Percentiles rank a stretch among this genome's conserved stretches.
Conservation (phyloP, 352 stramenopile species). For the Pythium oligandrum region DNA sequence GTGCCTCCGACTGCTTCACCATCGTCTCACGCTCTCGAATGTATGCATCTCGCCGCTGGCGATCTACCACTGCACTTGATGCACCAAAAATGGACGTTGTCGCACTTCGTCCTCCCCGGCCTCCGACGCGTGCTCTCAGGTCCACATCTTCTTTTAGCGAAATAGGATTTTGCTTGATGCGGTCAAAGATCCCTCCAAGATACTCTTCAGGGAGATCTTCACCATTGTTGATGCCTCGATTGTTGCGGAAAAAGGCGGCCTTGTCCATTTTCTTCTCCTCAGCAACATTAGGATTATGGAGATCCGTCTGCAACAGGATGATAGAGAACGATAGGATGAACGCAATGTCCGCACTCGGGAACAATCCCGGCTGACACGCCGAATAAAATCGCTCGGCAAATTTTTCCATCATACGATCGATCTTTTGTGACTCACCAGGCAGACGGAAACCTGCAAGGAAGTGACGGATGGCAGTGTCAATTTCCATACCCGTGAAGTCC, state of each 20-base stretch:
- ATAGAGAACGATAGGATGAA: conserved; percentile 98
- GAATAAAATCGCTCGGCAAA: conserved; percentile 94
- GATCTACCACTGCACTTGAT: conserved; percentile 48
- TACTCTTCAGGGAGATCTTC: conserved; percentile 94
- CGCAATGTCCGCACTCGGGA: conserved; percentile 94
- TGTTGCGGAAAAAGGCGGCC: conserved; percentile 96
- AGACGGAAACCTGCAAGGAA: conserved; percentile 98
- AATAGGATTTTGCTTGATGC: conserved; percentile 95
- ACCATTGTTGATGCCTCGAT: conserved; percentile 96
- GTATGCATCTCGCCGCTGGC: conserved; percentile 74
- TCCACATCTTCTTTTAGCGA: conserved; percentile 97
- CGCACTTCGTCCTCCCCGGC: conserved; percentile 20
- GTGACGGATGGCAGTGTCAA: conserved; percentile 97
- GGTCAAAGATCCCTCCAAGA: conserved; percentile 93
- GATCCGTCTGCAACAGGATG: conserved; percentile 90
- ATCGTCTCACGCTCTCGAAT: conserved; percentile 83
- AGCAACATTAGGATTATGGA: conserved; percentile 98
- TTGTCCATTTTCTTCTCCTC: conserved; percentile 97
- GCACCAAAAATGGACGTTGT: conserved; percentile 56
- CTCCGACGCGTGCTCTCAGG: conserved; percentile 26
- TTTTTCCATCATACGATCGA: conserved; percentile 99
- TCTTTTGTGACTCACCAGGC: conserved; percentile 99
- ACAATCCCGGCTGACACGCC: conserved; percentile 71
- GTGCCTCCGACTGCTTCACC: conserved; percentile 68
- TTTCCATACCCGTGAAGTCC: conserved; percentile 92